Conservation (phyloP, 768 basidiomycete genomes). For the Tricholoma terreum region DNA sequence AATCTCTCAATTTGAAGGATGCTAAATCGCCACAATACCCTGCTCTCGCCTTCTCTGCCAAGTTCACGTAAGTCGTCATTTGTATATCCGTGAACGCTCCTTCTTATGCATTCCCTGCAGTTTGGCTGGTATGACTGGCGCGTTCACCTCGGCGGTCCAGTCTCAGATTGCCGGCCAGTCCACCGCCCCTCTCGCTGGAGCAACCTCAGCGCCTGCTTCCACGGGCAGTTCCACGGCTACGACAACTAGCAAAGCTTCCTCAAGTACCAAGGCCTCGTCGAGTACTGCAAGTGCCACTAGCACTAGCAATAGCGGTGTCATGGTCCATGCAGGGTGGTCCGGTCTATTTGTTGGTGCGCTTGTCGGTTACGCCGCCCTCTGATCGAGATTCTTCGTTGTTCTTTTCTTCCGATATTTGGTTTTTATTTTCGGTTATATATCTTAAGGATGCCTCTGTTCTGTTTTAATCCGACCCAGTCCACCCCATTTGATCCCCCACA, state of each 20-base stretch:
- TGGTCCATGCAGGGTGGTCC: constrained; percentile 28
- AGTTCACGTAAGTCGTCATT: constrained; percentile 59
- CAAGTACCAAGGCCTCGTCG: constrained; percentile 13
- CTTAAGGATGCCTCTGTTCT: background rate
- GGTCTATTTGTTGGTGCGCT: constrained; percentile 33
- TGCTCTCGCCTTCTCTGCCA: constrained; percentile 73
- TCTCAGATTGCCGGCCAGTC: constrained; percentile 61
- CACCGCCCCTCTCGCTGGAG: constrained; percentile 51
- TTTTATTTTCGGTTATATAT: constrained; percentile 1
- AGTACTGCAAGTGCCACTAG: constrained; percentile 13
- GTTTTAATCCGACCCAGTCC: constrained; percentile 13
- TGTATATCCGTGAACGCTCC: background rate
- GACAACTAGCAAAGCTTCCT: constrained; percentile 14
- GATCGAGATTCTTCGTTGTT: constrained; percentile 8
- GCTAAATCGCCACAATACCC: constrained; percentile 49
- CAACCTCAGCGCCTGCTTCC: constrained; percentile 26
- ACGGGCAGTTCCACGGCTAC: constrained; percentile 17
- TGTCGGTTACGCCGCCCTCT: constrained; percentile 37
- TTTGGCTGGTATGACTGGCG: constrained; percentile 66
- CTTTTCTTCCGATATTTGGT: background rate
- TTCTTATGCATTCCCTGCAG: constrained; percentile 32
- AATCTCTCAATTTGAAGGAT: constrained; percentile 56
- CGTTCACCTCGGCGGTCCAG: constrained; percentile 54
- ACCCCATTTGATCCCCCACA: background rate
- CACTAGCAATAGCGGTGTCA: constrained; percentile 22